Conservation (phyloP, 352 stramenopile genomes). For the Nothophytophthora sp. region DNA sequence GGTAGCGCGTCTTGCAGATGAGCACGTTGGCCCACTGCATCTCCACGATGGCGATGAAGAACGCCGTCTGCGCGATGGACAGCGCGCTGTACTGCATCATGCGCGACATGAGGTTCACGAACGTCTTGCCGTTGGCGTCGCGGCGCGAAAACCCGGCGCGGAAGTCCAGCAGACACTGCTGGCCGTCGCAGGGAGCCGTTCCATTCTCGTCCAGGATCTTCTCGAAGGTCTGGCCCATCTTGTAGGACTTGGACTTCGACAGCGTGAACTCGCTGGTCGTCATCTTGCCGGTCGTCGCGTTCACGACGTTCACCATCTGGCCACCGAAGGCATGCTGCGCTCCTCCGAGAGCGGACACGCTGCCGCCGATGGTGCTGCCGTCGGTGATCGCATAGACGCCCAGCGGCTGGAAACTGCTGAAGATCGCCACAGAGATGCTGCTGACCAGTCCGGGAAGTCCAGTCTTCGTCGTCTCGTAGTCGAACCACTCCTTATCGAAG, state of each 20-base stretch:
- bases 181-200: slow-evolving; percentile 27
- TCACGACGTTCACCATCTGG: slow-evolving; percentile 34
- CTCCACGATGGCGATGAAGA: slow-evolving; percentile 86
- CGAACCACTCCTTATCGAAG: slow-evolving; percentile 88
- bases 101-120: slow-evolving; percentile 86
- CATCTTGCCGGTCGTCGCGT: slow-evolving; percentile 27
- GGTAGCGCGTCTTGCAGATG: slow-evolving; percentile 93
- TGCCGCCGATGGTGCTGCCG: slow-evolving; percentile 12
- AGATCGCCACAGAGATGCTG: slow-evolving; percentile 56
- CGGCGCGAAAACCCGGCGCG: slow-evolving; percentile 49
- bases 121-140: slow-evolving; percentile 22
- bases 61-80: slow-evolving; percentile 84
- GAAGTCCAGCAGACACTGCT: slow-evolving; percentile 62
- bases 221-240: slow-evolving; percentile 46
- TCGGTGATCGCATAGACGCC: slow-evolving; percentile 77
- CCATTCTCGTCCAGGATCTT: slow-evolving; percentile 41
- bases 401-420: slow-evolving; percentile 72
- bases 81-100: slow-evolving; percentile 89
- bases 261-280: slow-evolving; percentile 32
- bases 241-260: slow-evolving; percentile 39
- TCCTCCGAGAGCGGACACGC: slow-evolving; percentile 30
- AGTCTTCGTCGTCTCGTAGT: slow-evolving; percentile 53
- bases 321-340: slow-evolving; percentile 43
- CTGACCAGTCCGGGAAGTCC: slow-evolving; percentile 48
- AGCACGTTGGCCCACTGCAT: slow-evolving; percentile 92